A percentile compares a stretch with the other conserved stretches of the same genome.
These are phyloP conservation scores for Sicyos edulis DNA, from an alignment of 306 rosid genomes.

Conservation along the genomic window DNA sequence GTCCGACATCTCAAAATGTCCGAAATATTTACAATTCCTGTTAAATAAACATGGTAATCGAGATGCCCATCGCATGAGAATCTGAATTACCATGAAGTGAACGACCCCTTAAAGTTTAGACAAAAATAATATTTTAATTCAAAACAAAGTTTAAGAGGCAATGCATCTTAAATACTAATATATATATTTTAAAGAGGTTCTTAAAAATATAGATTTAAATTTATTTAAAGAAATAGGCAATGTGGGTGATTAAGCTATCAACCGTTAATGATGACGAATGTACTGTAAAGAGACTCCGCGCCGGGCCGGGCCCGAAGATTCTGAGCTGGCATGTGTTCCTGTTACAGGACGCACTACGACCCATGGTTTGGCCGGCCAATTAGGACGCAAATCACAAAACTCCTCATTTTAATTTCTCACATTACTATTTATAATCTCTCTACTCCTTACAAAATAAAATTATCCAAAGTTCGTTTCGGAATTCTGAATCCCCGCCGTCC, in stretches of 20 bases:
- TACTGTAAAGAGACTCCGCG: neutral
- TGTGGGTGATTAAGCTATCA: neutral
- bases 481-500: neutral
- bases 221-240: too few relatives aligned
- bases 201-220: too few relatives aligned
- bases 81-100: too few relatives aligned
- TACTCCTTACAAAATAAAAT: neutral
- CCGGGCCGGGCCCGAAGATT: neutral
- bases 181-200: too few relatives aligned
- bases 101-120: too few relatives aligned
- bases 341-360: slow-evolving; percentile 40
- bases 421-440: neutral
- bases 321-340: slow-evolving; percentile 38
- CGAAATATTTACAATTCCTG: too few relatives aligned
- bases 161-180: too few relatives aligned
- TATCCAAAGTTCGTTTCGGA: neutral
- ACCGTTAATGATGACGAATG: neutral
- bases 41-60: too few relatives aligned
- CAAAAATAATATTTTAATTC: too few relatives aligned
- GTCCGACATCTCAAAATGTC: too few relatives aligned
- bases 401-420: neutral
- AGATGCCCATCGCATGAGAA: too few relatives aligned
- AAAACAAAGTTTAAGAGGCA: too few relatives aligned
- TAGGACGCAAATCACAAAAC: slow-evolving; percentile 29
- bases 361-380: slow-evolving; percentile 29